Evolutionary conservation across 176 grass and related monocot species (phyloP).

Genomic region (Saccharum spontaneum): DNA sequence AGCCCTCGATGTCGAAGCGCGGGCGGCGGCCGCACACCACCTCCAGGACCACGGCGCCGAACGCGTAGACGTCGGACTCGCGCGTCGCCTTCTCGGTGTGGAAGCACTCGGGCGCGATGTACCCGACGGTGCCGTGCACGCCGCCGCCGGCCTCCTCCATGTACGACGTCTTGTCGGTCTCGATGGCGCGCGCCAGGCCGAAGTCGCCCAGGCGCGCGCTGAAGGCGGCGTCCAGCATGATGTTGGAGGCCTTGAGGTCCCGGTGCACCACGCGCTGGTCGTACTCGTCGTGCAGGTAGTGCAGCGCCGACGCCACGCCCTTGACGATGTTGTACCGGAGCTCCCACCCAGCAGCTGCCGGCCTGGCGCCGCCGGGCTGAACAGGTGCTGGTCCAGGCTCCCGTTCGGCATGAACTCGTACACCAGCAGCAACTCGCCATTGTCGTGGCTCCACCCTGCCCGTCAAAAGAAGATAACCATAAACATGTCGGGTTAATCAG

Average conservation of each 20-base stretch:
- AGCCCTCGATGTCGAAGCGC: slow-evolving; percentile 56
- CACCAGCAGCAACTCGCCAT: slow-evolving; percentile 74
- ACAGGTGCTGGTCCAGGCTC: slow-evolving; percentile 69
- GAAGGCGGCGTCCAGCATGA: slow-evolving; percentile 85
- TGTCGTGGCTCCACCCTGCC: slow-evolving; percentile 87
- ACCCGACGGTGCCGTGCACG: slow-evolving; percentile 75
- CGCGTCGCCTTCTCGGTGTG: slow-evolving; percentile 92
- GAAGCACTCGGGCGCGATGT: slow-evolving; percentile 96
- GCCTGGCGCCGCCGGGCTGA: not conserved
- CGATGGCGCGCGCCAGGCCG: slow-evolving; percentile 86
- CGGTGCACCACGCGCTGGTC: slow-evolving; percentile 92
- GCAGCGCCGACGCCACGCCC: slow-evolving; percentile 77
- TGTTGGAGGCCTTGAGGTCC: slow-evolving; percentile 96
- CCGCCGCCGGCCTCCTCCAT: slow-evolving; percentile 60
- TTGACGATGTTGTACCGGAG: slow-evolving; percentile 73
- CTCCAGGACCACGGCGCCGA: slow-evolving; percentile 84
- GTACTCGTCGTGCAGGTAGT: slow-evolving; percentile 97
- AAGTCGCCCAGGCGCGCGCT: slow-evolving; percentile 95
- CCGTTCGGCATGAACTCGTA: slow-evolving; percentile 86
- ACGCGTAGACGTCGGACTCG: slow-evolving; percentile 85
- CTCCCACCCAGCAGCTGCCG: slow-evolving; percentile 55
- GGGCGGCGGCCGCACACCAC: slow-evolving; percentile 77
- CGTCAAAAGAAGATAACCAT: not conserved
- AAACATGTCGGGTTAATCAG: not conserved
- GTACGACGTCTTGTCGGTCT: slow-evolving; percentile 88